Percentiles rank a stretch among this genome's conserved stretches.
These are phyloP conservation scores for Mortierella hygrophila DNA, from an alignment of 192 early-diverging fungal species.

Conservation along the genomic window DNA sequence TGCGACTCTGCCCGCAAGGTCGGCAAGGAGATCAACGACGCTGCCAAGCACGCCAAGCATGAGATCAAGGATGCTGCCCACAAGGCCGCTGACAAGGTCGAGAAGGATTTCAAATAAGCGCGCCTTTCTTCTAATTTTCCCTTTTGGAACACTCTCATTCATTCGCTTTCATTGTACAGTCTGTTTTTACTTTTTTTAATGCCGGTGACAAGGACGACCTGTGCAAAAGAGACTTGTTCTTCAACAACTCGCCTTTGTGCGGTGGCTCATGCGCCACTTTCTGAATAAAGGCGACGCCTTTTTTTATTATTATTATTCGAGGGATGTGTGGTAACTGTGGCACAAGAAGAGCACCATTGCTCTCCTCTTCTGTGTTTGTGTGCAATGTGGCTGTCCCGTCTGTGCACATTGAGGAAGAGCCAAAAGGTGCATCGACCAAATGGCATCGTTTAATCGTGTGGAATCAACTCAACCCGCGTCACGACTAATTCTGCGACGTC, in stretches of 20 bases:
- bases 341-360: not conserved
- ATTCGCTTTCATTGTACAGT: not conserved
- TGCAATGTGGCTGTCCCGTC: not conserved
- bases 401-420: not conserved
- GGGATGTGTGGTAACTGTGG: not conserved
- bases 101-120: conserved; percentile 31
- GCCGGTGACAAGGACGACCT: not conserved
- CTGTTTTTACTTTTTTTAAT: not conserved
- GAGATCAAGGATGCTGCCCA: conserved; percentile 46
- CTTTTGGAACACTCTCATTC: not conserved
- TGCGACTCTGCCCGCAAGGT: conserved; percentile 46
- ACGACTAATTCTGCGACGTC: not conserved
- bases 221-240: not conserved
- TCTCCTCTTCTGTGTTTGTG: not conserved
- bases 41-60: conserved; percentile 49
- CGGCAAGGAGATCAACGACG: conserved; percentile 50
- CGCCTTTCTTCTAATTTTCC: not conserved
- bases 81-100: conserved; percentile 34
- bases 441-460: not conserved
- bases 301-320: not conserved
- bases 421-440: not conserved
- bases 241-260: not conserved
- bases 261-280: not conserved
- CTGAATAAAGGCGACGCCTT: not conserved
- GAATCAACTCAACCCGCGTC: conserved; percentile 6